A percentile compares a stretch with the other conserved stretches of the same genome.
Evolutionary conservation across 192 early-diverging fungal genomes (phyloP).

Genomic region (Backusella mclennaniae): DNA sequence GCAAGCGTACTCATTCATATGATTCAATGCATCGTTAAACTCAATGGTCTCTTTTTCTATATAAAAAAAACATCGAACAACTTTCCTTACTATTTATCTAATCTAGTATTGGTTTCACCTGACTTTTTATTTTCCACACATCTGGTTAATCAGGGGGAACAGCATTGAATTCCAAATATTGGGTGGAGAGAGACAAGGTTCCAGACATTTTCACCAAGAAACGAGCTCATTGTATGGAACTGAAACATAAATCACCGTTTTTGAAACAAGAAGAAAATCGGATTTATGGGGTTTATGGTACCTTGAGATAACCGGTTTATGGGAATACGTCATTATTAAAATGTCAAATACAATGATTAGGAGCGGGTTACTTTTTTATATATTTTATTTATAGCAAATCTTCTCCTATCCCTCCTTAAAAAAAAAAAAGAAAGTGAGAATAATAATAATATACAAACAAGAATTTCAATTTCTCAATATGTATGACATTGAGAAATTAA

Average conservation of each 20-base stretch:
- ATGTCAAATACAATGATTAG: neutral
- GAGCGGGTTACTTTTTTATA: neutral
- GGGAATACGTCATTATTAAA: neutral
- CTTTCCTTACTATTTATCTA: neutral
- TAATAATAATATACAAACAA: neutral
- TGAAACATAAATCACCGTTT: neutral
- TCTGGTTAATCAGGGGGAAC: neutral
- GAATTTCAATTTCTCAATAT: neutral
- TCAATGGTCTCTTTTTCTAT: neutral
- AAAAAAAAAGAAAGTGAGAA: neutral
- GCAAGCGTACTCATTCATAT: neutral
- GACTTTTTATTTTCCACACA: neutral
- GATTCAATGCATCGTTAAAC: neutral
- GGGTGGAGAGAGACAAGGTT: neutral
- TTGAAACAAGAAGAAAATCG: neutral
- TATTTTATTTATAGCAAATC: neutral
- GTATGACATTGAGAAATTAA: neutral
- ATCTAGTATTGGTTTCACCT: neutral
- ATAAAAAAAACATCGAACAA: too few relatives aligned
- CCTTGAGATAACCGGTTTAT: neutral
- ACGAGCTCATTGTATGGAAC: neutral
- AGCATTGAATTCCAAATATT: neutral
- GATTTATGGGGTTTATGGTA: neutral
- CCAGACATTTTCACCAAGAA: neutral
- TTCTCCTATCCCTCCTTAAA: conserved; percentile 1